Evolutionary conservation across 2,329 filamentous ascomycete species (phyloP), one percentile per base, ranked within the genome.

Genomic region (Coniochaeta pulveracea): DNA sequence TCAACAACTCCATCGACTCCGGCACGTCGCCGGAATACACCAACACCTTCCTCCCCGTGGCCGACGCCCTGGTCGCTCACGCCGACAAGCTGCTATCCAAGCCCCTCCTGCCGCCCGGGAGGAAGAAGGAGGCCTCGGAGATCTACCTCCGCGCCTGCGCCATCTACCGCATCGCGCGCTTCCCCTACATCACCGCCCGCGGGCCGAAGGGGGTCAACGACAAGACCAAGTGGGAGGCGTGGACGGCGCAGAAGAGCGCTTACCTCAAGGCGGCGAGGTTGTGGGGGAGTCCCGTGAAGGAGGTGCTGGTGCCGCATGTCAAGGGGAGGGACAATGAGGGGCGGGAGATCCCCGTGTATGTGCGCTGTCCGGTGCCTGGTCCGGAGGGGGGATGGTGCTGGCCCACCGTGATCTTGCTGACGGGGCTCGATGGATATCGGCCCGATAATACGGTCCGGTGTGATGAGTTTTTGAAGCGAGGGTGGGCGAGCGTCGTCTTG

Each of bases 121-220:
- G 77, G 36, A 50, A 48, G 4, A 59, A 63, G 24, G 62, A 63
- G 26, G 77, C 80, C 1, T 70, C 68, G 4, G 68, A 69, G 22
- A 61, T 80, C 12, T 83, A 77, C 52, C 63, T 83, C n/a, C 73
- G 80, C 15, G 77, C 77, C 5, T 80, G 79, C 15, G 74, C 77
- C 17, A 64, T 85, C n/a, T 78, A 82, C 52, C 69, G 81, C 34
- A 85, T 86, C 43, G 67, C 77, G 0, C 68, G 81, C 11, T 85
- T 86, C 47, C 80, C 81, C 4, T 68, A 69, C 43, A 58, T 69
- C 41, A 53, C 57, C 3, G 42, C 48, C 4, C 58, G 52, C 32
- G 22, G 22, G 9, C 9, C 9, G 9, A 14, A 14, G 2, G 10
- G 4, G 15, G 10, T 59, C 25, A 61, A 45, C 42, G 57, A 59